Conservation (phyloP, 495 filamentous ascomycete genomes). For the Neurospora pannonica region DNA sequence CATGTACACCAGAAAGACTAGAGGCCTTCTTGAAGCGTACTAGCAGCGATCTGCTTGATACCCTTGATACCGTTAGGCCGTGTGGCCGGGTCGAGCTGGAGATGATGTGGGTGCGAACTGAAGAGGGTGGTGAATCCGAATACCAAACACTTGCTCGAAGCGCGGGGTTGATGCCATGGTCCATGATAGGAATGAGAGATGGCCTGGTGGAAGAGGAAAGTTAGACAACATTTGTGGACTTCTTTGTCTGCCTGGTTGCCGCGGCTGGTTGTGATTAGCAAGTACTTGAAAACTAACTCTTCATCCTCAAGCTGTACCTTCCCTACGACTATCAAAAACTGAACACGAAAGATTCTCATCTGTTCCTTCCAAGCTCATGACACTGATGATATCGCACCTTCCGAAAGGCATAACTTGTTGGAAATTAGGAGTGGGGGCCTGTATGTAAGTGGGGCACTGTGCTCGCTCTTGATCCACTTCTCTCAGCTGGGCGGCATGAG, state of each 20-base stretch:
- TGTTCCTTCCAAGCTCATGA: not conserved
- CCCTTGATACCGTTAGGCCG: not conserved
- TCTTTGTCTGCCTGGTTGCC: not conserved
- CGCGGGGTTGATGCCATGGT: not conserved
- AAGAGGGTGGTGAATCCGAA: not conserved
- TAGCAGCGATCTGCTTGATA: not conserved
- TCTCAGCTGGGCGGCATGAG: not conserved
- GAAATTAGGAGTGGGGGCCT: not conserved
- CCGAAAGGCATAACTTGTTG: not conserved
- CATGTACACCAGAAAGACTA: not conserved
- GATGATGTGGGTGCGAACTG: not conserved
- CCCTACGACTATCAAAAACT: not conserved
- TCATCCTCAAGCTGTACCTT: not conserved
- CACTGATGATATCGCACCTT: not conserved
- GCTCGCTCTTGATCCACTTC: not conserved
- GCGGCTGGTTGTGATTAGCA: not conserved
- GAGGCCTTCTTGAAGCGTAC: not conserved
- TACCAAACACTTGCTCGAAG: not conserved
- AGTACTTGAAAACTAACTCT: not conserved
- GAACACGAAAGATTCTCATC: not conserved
- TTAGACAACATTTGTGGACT: not conserved
- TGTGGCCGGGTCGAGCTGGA: not conserved
- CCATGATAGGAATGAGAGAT: not conserved
- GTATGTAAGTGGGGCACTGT: not conserved
- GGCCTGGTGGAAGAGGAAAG: not conserved